A percentile compares a stretch with the other conserved stretches of the same genome.
Evolutionary conservation across 495 filamentous ascomycete genomes (phyloP).

Genomic region (Neohortaea acidophila): DNA sequence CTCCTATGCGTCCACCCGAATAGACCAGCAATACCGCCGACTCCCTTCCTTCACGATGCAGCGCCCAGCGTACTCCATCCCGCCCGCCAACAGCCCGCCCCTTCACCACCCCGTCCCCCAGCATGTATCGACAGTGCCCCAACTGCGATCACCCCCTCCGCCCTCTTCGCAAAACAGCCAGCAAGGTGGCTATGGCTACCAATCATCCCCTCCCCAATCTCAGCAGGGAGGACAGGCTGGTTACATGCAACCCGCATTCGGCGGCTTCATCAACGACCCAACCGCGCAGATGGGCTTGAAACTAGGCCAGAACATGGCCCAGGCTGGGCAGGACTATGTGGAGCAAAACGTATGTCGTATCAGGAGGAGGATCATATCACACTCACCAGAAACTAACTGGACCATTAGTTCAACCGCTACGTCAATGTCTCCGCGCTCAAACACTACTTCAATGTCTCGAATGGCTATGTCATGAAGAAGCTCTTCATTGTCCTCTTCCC

Average conservation of each 20-base stretch:
- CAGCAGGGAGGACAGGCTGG: constrained; percentile 32
- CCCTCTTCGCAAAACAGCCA: constrained; percentile 51
- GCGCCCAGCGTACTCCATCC: constrained; percentile 51
- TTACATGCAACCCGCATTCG: constrained; percentile 55
- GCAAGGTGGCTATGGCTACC: constrained; percentile 57
- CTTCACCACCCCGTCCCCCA: constrained; percentile 97
- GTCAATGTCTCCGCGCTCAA: constrained; percentile 51
- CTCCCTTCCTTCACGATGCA: constrained; percentile 47
- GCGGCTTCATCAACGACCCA: constrained; percentile 85
- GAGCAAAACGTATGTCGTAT: constrained; percentile 60
- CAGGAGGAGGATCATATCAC: neutral
- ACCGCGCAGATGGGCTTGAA: constrained; percentile 94
- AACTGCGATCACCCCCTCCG: constrained; percentile 90
- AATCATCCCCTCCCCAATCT: constrained; percentile 24
- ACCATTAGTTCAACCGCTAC: constrained; percentile 68
- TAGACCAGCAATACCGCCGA: neutral
- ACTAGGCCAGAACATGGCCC: constrained; percentile 79
- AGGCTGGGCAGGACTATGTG: constrained; percentile 77
- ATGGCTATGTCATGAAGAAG: constrained; percentile 29
- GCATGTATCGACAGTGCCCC: constrained; percentile 96
- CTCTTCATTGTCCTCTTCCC: constrained; percentile 79
- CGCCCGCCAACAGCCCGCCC: constrained; percentile 75
- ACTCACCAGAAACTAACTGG: neutral
- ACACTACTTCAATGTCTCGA: constrained; percentile 34
- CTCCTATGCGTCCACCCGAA: neutral